Percentiles rank a stretch among this genome's conserved stretches.
Conservation (phyloP, 1,284 basidiomycete species). For the Phaffia rhodozyma region DNA sequence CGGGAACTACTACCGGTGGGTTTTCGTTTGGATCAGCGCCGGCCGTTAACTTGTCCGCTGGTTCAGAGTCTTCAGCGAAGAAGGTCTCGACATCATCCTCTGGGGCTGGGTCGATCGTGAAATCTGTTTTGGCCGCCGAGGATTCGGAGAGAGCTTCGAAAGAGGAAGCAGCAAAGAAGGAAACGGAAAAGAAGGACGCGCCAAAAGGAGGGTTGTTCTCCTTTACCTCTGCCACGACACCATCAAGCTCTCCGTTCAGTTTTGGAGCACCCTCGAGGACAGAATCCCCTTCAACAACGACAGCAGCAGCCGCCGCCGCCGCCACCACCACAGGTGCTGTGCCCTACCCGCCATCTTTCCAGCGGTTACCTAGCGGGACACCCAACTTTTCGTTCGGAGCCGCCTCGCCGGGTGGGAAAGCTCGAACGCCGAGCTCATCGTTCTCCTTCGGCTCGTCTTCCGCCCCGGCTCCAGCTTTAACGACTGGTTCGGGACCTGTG, state of each 20-base stretch:
- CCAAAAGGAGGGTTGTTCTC: background rate
- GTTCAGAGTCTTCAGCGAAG: background rate
- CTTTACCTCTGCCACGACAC: background rate
- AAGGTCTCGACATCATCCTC: background rate
- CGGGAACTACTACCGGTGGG: background rate
- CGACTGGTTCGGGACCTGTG: background rate
- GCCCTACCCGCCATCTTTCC: conserved; percentile 10
- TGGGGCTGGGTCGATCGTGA: background rate
- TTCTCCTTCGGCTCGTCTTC: background rate
- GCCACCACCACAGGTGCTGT: background rate
- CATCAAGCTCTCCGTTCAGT: background rate
- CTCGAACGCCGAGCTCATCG: background rate
- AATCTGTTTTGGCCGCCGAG: no score
- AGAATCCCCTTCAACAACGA: background rate
- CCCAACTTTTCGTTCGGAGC: conserved; percentile 19
- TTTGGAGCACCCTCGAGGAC: background rate
- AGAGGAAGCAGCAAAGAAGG: no score
- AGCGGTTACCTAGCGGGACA: conserved; percentile 11
- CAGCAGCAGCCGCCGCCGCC: background rate
- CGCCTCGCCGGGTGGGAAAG: conserved; percentile 3
- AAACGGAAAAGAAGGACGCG: no score
- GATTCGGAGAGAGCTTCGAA: no score
- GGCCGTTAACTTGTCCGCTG: background rate
- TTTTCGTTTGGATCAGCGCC: background rate
- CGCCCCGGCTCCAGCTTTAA: background rate